Evolutionary conservation across 2,329 filamentous ascomycete genomes (phyloP), one percentile per base, ranked within the genome.

Genomic region (Penicillium fuscoglaucum): DNA sequence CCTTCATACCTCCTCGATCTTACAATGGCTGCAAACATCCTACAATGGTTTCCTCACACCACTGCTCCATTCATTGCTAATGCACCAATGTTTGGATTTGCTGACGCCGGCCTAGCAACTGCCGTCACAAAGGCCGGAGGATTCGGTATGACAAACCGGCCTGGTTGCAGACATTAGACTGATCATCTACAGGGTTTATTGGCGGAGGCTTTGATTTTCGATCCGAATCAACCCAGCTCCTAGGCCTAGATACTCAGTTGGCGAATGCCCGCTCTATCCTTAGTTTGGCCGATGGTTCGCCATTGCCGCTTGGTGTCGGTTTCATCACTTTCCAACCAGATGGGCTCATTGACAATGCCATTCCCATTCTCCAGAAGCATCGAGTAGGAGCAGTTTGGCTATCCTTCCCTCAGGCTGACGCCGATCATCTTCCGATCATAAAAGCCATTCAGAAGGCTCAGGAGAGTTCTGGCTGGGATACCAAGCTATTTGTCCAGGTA

Each of bases 311-410:
- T 39, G 85, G 82, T 58, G 77, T 88, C 4, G 87, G 87, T 55
- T 86, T 90, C 72, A 79, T 89, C 54, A 82, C 85, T 46, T 84
- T 84, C 56, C 73, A 81, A 52, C 61, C 60, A 19, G 8, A 26
- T 0, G 64, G 61, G n/a, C 55, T 64, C 12, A 26, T 54, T 35
- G 54, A 60, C 2, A 70, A 74, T 24, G 76, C 78, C 1, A 69
- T 85, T 2, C 80, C 82, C 1, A 62, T 88, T 13, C 74, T 90
- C 19, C 68, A 68, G 26, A 74, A 77, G 59, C 81, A 86, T 70
- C 73, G 72, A 0, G 86, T 87, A 1, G 82, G 81, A 2, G 87
- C 85, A 0, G 78, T 87, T 9, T 90, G 87, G 87, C 79, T 90
- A 47, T 90, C 89, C 66, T 87, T 87, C 3, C 85, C 86, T 7